Evolutionary conservation across 2,329 filamentous ascomycete genomes (phyloP).

Genomic region (Botrytis medusae): DNA sequence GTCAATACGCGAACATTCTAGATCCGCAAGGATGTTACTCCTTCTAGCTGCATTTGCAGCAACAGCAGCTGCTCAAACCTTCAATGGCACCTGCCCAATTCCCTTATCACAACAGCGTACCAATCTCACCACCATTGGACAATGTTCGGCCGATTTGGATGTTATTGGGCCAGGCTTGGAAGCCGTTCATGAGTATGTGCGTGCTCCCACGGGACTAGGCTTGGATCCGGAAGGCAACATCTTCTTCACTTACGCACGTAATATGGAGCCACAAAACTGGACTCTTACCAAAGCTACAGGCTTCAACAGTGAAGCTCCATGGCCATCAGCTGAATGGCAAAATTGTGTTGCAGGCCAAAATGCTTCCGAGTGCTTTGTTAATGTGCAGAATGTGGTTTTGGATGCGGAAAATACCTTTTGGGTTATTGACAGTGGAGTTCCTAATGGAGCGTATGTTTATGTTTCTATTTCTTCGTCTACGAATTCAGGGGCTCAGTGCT

Average conservation of each 20-base stretch:
- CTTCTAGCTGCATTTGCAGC: neutral
- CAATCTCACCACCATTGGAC: neutral
- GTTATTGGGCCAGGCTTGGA: slow-evolving; percentile 4
- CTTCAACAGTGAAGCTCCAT: slow-evolving; percentile 3
- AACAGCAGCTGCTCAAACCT: neutral
- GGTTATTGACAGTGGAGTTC: slow-evolving; percentile 8
- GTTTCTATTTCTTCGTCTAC: neutral
- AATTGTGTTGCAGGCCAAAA: neutral
- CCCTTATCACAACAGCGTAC: neutral
- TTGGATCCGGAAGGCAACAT: neutral
- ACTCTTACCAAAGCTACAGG: neutral
- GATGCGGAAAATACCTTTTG: neutral
- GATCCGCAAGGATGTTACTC: neutral
- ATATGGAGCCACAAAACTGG: slow-evolving; percentile 8
- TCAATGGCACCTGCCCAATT: neutral
- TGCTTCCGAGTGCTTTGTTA: slow-evolving; percentile 2
- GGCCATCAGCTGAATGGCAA: slow-evolving; percentile 10
- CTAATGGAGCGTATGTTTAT: slow-evolving; percentile 5
- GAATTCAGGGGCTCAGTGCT: neutral
- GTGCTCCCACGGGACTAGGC: neutral
- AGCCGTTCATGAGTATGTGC: neutral
- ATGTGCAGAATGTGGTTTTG: slow-evolving; percentile 8
- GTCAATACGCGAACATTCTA: neutral
- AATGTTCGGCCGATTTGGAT: slow-evolving; percentile 3
- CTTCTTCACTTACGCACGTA: slow-evolving; percentile 11